These are phyloP conservation scores for Phaeosphaeriaceae sp. DNA, from an alignment of 2,329 filamentous ascomycete genomes.

Conservation along the genomic window DNA sequence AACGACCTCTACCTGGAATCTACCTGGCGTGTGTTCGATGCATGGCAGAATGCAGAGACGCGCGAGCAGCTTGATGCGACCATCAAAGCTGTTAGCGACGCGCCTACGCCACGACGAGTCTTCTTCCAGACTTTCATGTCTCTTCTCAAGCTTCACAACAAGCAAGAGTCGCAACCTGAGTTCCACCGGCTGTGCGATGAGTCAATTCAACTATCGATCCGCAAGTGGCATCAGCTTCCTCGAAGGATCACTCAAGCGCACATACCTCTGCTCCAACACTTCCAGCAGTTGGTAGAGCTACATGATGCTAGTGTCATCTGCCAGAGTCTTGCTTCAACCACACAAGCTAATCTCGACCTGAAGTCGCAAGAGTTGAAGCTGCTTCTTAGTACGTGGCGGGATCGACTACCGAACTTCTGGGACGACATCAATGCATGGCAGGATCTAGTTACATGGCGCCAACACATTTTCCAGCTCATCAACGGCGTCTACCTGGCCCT, in stretches of 20 bases:
- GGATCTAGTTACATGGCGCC: constrained; percentile 98
- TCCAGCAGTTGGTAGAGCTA: constrained; percentile 95
- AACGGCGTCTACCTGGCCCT: constrained; percentile 91
- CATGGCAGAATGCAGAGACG: constrained; percentile 87
- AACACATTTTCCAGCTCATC: constrained; percentile 98
- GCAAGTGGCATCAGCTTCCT: constrained; percentile 99
- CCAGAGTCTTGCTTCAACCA: constrained; percentile 85
- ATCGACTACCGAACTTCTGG: constrained; percentile 96
- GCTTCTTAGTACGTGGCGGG: constrained; percentile 91
- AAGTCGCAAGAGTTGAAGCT: constrained; percentile 97
- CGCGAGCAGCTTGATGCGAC: constrained; percentile 89
- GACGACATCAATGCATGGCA: constrained; percentile 99
- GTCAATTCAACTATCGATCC: constrained; percentile 93
- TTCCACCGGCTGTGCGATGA: constrained; percentile 94
- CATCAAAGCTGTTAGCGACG: constrained; percentile 97
- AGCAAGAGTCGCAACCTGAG: constrained; percentile 79
- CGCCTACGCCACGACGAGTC: constrained; percentile 87
- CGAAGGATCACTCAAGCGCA: constrained; percentile 93
- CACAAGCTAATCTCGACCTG: constrained; percentile 81
- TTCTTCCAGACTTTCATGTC: constrained; percentile 99
- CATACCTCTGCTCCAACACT: constrained; percentile 93
- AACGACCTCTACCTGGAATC: constrained; percentile 95
- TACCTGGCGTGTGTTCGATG: constrained; percentile 93
- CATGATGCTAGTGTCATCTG: constrained; percentile 98
- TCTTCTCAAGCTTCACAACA: constrained; percentile 89